Percentiles rank a stretch among this genome's conserved stretches.
Conservation (phyloP, 768 basidiomycete species). For the Boletus rubescentipes region DNA sequence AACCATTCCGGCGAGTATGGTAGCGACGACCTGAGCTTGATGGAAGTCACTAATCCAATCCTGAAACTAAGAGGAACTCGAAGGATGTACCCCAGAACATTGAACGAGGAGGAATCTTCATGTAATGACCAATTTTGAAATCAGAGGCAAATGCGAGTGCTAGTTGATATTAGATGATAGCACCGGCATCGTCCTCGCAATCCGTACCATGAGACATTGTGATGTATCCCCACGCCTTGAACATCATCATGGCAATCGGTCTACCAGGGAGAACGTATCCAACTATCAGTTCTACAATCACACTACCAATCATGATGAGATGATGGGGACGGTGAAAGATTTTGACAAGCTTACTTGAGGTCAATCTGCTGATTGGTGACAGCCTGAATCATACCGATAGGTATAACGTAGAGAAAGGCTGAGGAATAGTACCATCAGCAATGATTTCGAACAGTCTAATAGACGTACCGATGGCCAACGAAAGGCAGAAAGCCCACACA, state of each 20-base stretch:
- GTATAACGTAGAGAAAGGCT: constrained; percentile 66
- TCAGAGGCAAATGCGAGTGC: constrained; percentile 68
- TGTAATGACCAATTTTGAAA: constrained; percentile 77
- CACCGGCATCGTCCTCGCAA: too few relatives aligned
- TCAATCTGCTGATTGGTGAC: constrained; percentile 79
- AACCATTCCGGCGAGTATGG: constrained; percentile 60
- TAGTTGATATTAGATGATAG: neutral
- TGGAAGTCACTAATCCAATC: neutral
- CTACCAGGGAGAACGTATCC: constrained; percentile 57
- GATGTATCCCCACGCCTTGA: constrained; percentile 73
- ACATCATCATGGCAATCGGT: constrained; percentile 81
- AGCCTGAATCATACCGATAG: constrained; percentile 74
- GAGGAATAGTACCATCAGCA: neutral
- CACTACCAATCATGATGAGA: constrained; percentile 29
- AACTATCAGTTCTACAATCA: constrained; percentile 71
- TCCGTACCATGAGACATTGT: constrained; percentile 47
- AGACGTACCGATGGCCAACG: constrained; percentile 28
- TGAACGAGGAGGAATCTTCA: constrained; percentile 63
- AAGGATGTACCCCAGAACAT: constrained; percentile 54
- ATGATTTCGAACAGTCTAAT: constrained; percentile 1
- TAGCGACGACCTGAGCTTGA: constrained; percentile 57
- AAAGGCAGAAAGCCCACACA: constrained; percentile 44
- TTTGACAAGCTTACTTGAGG: constrained; percentile 34
- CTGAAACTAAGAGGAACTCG: neutral
- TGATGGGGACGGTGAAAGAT: neutral